Base-by-base conservation (phyloP, 2,329 filamentous ascomycete species). In the Paecilomyces niveus region DNA sequence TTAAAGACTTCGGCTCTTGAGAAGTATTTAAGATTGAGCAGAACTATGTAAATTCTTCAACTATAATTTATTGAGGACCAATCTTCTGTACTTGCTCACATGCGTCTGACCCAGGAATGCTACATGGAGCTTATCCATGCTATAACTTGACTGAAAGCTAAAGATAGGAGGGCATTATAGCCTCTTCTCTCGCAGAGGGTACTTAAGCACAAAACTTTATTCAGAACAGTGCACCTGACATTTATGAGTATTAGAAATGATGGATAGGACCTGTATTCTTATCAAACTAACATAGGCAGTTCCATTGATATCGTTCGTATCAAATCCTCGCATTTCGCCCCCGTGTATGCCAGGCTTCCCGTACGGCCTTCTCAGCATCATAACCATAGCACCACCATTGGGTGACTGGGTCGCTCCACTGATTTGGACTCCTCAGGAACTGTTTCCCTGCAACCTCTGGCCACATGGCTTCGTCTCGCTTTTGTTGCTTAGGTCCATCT, bases 321-420 rank as follows among this genome's bases (percentile, higher is more conserved):
- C 15, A 45, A n/a, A 45, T 45, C 15, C n/a, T 45, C 3, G 3
- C n/a, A 18, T 4, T n/a, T 45, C 35, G 35, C 15, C 15, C 15
- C 15, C 35, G n/a, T 45, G 5, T 53, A 26, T 39, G 24, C 67
- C 70, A 77, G 2, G 63, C 67, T 51, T 65, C 60, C 53, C 70
- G 66, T 60, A 79, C 70, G 11, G 67, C 72, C 26, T 59, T 58
- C 60, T 79, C 76, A 0, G 76, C 74, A 67, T 81, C 77, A 65
- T 81, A 81, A 0, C 77, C 77, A 65, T 80, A 82, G 6, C 74
- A 76, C 79, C 79, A 81, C 18, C 65, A 61, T 61, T 79, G 76
- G 0, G 78, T 80, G 0, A 73, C 65, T 0, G 76, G 78, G 64
- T 81, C 78, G 54, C 72, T 78, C 78, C 78, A 81, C 65, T 80